These are phyloP conservation scores for Alternaria longipes DNA, from an alignment of 2,329 filamentous ascomycete genomes.

Conservation along the genomic window DNA sequence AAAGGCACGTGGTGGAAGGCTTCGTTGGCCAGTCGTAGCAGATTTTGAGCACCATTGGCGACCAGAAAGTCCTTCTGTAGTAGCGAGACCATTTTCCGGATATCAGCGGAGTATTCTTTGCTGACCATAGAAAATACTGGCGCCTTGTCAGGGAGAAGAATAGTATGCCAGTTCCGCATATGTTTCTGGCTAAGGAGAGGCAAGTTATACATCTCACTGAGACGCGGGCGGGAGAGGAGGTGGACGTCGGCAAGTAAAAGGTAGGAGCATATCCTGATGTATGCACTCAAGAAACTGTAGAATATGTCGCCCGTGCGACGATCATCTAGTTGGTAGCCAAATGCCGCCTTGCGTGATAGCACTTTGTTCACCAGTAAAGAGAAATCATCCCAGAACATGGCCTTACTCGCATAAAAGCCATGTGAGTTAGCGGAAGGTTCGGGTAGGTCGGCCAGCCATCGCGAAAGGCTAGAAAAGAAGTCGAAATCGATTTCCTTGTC, in stretches of 20 bases:
- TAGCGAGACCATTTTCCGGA: constrained; percentile 26
- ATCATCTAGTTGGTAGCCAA: constrained; percentile 41
- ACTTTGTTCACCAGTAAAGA: constrained; percentile 39
- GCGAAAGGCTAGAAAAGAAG: constrained; percentile 35
- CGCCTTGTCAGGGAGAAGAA: constrained; percentile 37
- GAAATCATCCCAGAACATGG: constrained; percentile 49
- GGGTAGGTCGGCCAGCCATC: constrained; percentile 44
- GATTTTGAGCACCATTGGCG: constrained; percentile 35
- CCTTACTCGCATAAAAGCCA: constrained; percentile 39
- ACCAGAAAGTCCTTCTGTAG: constrained; percentile 38
- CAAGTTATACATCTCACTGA: constrained; percentile 26
- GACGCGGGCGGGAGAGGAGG: constrained; percentile 27
- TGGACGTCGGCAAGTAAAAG: constrained; percentile 39
- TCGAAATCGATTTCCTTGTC: constrained; percentile 28
- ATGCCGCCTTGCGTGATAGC: constrained; percentile 38
- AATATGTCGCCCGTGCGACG: constrained; percentile 37
- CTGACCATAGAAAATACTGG: constrained; percentile 38
- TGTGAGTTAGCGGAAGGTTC: constrained; percentile 29
- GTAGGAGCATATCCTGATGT: constrained; percentile 38
- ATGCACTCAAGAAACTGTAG: constrained; percentile 39
- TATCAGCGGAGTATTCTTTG: constrained; percentile 40
- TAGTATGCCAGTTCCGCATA: constrained; percentile 33
- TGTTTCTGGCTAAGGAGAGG: constrained; percentile 43
- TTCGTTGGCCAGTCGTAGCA: constrained; percentile 34
- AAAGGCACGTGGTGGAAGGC: constrained; percentile 31